Base-by-base conservation (phyloP, 768 basidiomycete genomes). In the Lactarius sanguifluus region DNA sequence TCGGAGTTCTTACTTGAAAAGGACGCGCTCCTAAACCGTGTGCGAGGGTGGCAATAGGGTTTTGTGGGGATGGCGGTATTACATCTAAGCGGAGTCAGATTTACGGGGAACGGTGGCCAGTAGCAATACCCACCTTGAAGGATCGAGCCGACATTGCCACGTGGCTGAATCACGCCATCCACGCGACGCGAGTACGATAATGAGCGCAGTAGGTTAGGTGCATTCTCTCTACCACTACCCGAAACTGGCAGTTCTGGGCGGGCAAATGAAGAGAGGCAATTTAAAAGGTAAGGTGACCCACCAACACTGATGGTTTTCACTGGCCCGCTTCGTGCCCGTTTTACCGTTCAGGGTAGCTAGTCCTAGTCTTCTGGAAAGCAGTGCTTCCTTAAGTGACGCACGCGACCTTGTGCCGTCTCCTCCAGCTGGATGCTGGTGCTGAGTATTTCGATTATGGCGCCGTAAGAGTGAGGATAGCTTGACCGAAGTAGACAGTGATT, bases 11-110 rank as follows among this genome's bases (percentile, higher is more conserved):
- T 72, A 91, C 90, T 88, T 92, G 81, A 91, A 91, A 43, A 94
- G 77, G 0, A 89, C 89, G 4, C 89, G 81, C 47, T 87, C 84
- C 84, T 7, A 94, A 78, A 13, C 85, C 84, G 69, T 89, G 88
- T 0, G 86, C 79, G 5, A 95, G 81, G 3, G 73, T 79, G 1
- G 91, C 85, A 25, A 94, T 80, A 8, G 85, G 84, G 40, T 81
- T 79, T 28, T 86, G 82, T 34, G 79, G 72, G 1, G 77, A 76
- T 7, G 77, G 75, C 3, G 83, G 78, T 13, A 73, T 62, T 18
- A 86, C 67, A 68, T 86, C 85, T 87, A 62, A 23, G 58, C 12
- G 4, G 20, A 20, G 45, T 65, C 23, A 59, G 25, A 18, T 18
- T 23, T 12, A 47, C 10, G 28, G 18, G 3, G 18, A 18, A 40